phyloP scores from a whole-genome alignment of 129 eudicot genomes.

The Flaveria bidentis region DNA sequence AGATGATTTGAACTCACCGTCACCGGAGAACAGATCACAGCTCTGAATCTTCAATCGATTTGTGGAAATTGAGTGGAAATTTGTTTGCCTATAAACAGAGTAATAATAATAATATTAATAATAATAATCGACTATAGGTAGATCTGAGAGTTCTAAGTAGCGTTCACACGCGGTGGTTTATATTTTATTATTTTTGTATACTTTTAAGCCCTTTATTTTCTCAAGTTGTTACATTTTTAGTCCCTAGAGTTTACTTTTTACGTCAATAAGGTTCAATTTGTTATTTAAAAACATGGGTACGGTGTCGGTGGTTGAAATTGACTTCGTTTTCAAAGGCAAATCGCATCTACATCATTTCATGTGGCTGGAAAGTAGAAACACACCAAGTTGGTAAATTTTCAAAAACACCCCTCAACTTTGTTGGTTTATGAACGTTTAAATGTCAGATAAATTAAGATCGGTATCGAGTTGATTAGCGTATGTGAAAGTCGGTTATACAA shows the following conservation, averaged over 20 bases:
- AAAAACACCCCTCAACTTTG: background rate
- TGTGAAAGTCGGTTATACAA: no score
- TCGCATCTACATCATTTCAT: conserved; percentile 19
- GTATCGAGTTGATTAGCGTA: background rate
- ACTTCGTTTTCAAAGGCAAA: conserved; percentile 18
- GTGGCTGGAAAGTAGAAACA: background rate
- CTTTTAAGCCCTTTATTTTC: conserved; percentile 8
- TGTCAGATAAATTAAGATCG: no score
- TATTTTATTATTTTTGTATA: conserved; percentile 20
- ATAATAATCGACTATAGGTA: background rate
- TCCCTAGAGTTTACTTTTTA: background rate
- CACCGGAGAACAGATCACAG: conserved; percentile 31
- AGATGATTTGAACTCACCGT: conserved; percentile 26
- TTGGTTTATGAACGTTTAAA: background rate
- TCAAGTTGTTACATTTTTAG: background rate
- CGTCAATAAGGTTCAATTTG: conserved; percentile 17
- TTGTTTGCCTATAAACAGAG: conserved; percentile 29
- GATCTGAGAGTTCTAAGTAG: conserved; percentile 35
- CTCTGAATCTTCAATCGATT: conserved; percentile 31
- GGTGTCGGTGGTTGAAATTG: conserved; percentile 31
- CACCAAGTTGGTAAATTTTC: background rate
- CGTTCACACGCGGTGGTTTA: conserved; percentile 29
- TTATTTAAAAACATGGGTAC: conserved; percentile 2
- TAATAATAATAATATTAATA: background rate
- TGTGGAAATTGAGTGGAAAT: conserved; percentile 35